Base-by-base conservation (phyloP, 2,329 filamentous ascomycete species). In the Colletotrichum tropicale region DNA sequence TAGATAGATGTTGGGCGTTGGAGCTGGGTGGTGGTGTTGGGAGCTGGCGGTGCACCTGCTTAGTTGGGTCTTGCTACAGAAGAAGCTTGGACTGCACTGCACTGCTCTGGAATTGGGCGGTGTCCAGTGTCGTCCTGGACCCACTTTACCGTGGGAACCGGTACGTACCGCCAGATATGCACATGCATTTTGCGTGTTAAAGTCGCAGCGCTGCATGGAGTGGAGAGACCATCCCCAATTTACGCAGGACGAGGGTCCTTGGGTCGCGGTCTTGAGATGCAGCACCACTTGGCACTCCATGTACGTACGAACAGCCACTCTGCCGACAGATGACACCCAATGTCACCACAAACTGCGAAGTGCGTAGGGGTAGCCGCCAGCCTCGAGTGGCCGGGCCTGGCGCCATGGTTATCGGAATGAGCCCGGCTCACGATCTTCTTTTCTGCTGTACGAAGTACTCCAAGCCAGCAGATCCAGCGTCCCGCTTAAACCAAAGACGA, bases 191-290 rank as follows among this genome's bases (percentile, higher is more conserved):
- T 48, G 52, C 43, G 15, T 68, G 52, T 58, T 52, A 60, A 68
- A 32, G 16, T 32, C 43, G 61, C 16, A 32, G 28, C 21, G 30
- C 21, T 28, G 24, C 52, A 24, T n/a, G 24, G 67, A 38, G 58
- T 73, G 48, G 74, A n/a, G 58, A 64, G 73, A 32, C 70, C 69
- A 73, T 34, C 74, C 62, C 34, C 64, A 76, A 69, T 52, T 36
- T 68, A 64, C 36, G 26, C 48, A 76, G 55, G 56, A 34, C 60
- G 30, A 60, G 60, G 71, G 60, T 28, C 48, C 32, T 43, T n/a
- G 36, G 58, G 58, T 52, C n/a, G n/a, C n/a, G 10, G 43, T 52
- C 43, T 52, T 21, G 43, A 32, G 58, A 61, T 38, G 60, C 67
- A 34, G 34, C 32, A 70, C 67, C 26, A 30, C 38, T 72, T 61